Evolutionary conservation across 2,329 filamentous ascomycete genomes (phyloP), one percentile per base, ranked within the genome.

Genomic region (Pyricularia grisea): DNA sequence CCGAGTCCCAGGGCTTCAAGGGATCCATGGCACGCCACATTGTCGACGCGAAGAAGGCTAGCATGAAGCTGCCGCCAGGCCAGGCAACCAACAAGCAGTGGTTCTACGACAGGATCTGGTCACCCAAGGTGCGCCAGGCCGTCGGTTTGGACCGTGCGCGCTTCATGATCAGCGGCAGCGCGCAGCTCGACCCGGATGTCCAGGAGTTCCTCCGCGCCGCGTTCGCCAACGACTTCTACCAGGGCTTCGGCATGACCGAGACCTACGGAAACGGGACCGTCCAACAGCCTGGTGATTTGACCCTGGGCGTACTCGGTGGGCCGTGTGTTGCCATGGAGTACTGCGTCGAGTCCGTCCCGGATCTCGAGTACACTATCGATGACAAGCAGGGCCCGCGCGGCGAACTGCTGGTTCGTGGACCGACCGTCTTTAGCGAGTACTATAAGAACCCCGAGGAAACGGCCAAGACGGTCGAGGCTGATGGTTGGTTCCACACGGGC

Each of bases 401-500:
- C 68, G 95, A 99, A 81, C 83, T 99, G 33, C 84, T 97, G 27
- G 80, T 98, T 67, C 88, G 94, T 63, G 93, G 94, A 0, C 87
- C 89, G n/a, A 86, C 86, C 71, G 83, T 94, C 68, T 97, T 98
- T 85, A 83, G 81, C 68, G 92, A 93, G 77, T 99, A 99, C 81
- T 94, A 90, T 84, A 93, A 92, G 82, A 96, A 97, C 79, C 85
- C 89, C 0, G 93, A 91, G 72, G 94, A 97, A 84, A 98, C 94
- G 0, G 81, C 83, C 70, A 95, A 95, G 80, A 84, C 90, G 0
- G 83, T 98, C 65, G 92, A 94, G 10, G 83, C 90, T 36, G 93
- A 97, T 72, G 95, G 95, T 71, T 99, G 95, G 95, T 98, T 99
- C 87, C 91, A 92, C 78, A 97, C 93, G 0, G 95, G 95, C 69